These are phyloP conservation scores for Linnemannia exigua DNA, from an alignment of 192 early-diverging fungal genomes.

Conservation along the genomic window DNA sequence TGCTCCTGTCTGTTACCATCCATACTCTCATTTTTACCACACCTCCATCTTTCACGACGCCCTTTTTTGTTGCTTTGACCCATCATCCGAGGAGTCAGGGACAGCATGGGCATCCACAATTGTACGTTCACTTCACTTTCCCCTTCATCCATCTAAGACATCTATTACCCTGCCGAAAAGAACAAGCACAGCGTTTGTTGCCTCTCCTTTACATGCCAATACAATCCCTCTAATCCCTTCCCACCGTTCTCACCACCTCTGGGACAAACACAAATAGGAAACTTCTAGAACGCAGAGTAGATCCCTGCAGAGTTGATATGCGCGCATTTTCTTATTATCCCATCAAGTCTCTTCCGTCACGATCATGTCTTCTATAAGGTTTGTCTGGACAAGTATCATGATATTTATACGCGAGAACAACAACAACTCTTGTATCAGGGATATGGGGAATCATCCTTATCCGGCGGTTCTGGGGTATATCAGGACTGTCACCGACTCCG, in stretches of 20 bases:
- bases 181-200: not conserved
- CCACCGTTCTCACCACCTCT: not conserved
- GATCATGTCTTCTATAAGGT: slow-evolving; percentile 38
- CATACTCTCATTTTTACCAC: too few species aligned
- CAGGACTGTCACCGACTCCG: not conserved
- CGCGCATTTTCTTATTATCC: slow-evolving; percentile 12
- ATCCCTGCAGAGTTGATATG: slow-evolving; percentile 17
- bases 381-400: slow-evolving; percentile 24
- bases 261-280: not conserved
- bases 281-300: slow-evolving; percentile 14
- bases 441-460: not conserved
- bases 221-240: not conserved
- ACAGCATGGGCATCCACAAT: slow-evolving; percentile 29
- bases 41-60: not conserved
- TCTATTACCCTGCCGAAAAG: not conserved
- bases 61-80: not conserved
- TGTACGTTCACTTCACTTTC: slow-evolving; percentile 1
- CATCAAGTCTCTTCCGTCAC: slow-evolving; percentile 24
- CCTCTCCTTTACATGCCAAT: not conserved
- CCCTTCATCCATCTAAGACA: too few species aligned
- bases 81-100: too few species aligned
- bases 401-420: not conserved
- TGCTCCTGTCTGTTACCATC: too few species aligned
- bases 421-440: not conserved
- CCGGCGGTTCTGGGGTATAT: not conserved